Conservation (phyloP, 306 rosid species). For the Lathyrus tuberosus region DNA sequence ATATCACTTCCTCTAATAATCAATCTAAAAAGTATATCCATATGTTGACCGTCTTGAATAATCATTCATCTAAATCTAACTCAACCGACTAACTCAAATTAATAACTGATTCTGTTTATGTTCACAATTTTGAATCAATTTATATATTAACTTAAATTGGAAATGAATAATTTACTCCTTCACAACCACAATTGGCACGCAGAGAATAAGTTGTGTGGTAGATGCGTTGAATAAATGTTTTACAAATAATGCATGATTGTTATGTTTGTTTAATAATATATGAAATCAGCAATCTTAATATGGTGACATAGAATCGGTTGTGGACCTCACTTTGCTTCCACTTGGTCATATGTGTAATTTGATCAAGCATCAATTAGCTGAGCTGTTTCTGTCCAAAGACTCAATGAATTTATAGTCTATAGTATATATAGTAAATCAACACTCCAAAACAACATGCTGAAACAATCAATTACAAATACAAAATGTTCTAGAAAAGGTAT, state of each 20-base stretch:
- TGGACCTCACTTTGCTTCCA: conserved; percentile 32
- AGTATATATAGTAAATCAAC: background rate
- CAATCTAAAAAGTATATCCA: no score
- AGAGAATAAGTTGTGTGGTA: conserved; percentile 10
- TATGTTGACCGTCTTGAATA: no score
- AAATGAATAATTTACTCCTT: background rate
- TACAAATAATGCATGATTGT: conserved; percentile 15
- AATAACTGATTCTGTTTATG: no score
- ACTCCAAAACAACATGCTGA: conserved; percentile 7
- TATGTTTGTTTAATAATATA: conserved; percentile 24
- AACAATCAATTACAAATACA: background rate
- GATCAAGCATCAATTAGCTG: conserved; percentile 22
- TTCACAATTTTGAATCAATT: no score
- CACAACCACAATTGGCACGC: conserved; percentile 23
- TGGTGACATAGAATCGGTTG: conserved; percentile 8
- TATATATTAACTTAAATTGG: background rate
- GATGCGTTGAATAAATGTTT: conserved; percentile 7
- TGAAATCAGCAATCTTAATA: background rate
- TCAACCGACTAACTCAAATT: no score
- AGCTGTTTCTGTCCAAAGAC: conserved; percentile 47
- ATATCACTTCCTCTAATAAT: no score
- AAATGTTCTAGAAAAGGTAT: conserved; percentile 10
- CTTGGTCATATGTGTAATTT: background rate
- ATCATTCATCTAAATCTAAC: no score
- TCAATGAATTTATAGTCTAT: background rate